Evolutionary conservation across 2,329 filamentous ascomycete species (phyloP).

Genomic region (Pestalotiopsis fici): DNA sequence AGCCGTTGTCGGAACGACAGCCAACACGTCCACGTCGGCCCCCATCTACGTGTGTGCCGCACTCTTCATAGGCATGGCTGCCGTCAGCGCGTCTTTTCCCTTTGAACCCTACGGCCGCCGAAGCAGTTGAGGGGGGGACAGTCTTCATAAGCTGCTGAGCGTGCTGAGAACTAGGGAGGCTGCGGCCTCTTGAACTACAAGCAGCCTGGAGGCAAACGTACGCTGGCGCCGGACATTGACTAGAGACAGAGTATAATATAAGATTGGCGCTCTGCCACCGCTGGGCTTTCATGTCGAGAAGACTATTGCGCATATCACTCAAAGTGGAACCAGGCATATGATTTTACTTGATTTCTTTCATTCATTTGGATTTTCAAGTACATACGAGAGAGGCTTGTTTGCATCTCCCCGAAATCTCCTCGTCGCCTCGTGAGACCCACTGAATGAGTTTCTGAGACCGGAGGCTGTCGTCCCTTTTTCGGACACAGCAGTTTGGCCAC

Average conservation of each 20-base stretch:
- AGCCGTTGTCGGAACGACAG: constrained; percentile 65
- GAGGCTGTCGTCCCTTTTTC: constrained; percentile 5
- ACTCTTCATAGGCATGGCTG: constrained; percentile 63
- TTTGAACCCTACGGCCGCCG: constrained; percentile 66
- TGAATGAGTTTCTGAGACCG: neutral
- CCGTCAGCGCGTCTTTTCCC: constrained; percentile 58
- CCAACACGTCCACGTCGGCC: constrained; percentile 60
- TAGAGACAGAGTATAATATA: too few relatives aligned
- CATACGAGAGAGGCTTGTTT: neutral
- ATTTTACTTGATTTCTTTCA: neutral
- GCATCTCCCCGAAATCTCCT: constrained; percentile 3
- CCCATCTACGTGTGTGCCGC: constrained; percentile 71
- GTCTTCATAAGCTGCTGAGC: neutral
- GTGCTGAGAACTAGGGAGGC: too few relatives aligned
- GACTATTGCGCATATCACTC: neutral
- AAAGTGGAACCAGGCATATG: neutral
- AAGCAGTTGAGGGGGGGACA: constrained; percentile 30
- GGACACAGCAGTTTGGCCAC: constrained; percentile 6
- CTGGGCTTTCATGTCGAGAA: too few relatives aligned
- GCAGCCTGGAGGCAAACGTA: too few relatives aligned
- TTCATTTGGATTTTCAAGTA: neutral
- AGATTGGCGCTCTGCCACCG: too few relatives aligned
- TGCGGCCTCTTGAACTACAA: too few relatives aligned
- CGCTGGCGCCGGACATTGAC: too few relatives aligned
- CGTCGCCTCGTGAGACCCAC: constrained; percentile 3